Base-by-base conservation (phyloP, 345 rosid species). In the Populus euphratica region DNA sequence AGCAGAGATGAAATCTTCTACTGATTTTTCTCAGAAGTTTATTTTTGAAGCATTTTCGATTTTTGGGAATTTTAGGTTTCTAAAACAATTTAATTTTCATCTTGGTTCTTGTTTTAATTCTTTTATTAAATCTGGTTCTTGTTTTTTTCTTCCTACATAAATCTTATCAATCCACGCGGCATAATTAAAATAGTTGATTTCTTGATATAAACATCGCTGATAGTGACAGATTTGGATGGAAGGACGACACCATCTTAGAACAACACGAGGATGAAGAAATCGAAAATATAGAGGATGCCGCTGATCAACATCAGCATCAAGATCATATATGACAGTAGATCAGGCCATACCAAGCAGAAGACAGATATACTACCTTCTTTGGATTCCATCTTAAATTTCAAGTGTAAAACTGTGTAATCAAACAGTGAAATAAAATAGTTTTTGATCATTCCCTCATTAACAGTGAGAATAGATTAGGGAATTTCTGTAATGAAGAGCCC, bases 361-460 rank as follows among this genome's bases (percentile, higher is more conserved):
- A 77, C 65, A 74, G 73, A 72, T 47, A 75, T 54, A 59, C 69
- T 61, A 76, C 75, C 31, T 66, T 66, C 63, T 79, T 44, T 59
- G 68, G 62, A 76, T 80, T 64, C 71, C 25, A 62, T 25, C 79
- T 56, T 80, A 62, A 79, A 76, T 74, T 66, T 80, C 59, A 84
- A 81, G 84, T 85, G 88, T 85, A 81, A 81, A 82, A 80, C 86
- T 62, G 77, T 83, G 72, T 68, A 83, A 81, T 67, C 36, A 56
- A 75, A 76, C 77, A 41, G 76, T 21, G 62, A 59, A 85, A 84
- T 79, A 83, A 83, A 68, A 77, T 75, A 72, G 78, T 31, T 70
- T 69, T 17, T 5, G 64, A 18, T 50, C 67, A 43, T 69, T 67
- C 72, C 79, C 54, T 25, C 38, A 6, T 65, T 72, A 65, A 65